Evolutionary conservation across 345 rosid genomes (phyloP).

Genomic region (Clarkia xantiana): DNA sequence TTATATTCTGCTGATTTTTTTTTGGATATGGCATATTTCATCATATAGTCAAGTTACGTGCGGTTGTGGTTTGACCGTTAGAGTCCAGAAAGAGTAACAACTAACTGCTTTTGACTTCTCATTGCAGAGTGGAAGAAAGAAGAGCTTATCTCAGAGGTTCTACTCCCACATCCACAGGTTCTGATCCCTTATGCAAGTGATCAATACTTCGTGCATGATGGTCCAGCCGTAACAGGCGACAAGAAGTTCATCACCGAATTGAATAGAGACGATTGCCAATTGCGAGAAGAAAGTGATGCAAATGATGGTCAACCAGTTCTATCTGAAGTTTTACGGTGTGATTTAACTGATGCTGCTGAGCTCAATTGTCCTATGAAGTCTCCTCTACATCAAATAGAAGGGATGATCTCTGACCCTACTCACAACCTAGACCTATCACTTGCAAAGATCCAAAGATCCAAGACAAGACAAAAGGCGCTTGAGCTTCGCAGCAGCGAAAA

Average conservation of each 20-base stretch:
- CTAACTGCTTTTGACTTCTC: slow-evolving; percentile 1
- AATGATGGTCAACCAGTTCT: neutral
- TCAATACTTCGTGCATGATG: slow-evolving; percentile 20
- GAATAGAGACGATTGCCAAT: slow-evolving; percentile 9
- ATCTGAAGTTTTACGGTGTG: slow-evolving; percentile 8
- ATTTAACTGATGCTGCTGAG: slow-evolving; percentile 18
- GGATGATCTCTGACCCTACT: slow-evolving; percentile 14
- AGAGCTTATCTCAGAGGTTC: slow-evolving; percentile 53
- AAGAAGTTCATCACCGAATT: slow-evolving; percentile 14
- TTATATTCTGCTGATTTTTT: too few relatives aligned
- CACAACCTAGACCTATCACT: slow-evolving; percentile 30
- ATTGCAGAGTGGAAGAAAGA: slow-evolving; percentile 54
- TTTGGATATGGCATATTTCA: neutral
- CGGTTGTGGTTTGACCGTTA: too few relatives aligned
- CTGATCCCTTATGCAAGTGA: slow-evolving; percentile 21
- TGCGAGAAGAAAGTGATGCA: slow-evolving; percentile 12
- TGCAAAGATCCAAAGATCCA: slow-evolving; percentile 59
- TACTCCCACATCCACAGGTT: slow-evolving; percentile 30
- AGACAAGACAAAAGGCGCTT: slow-evolving; percentile 56
- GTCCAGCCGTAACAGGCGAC: slow-evolving; percentile 18
- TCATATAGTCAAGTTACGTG: neutral
- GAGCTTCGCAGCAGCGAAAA: slow-evolving; percentile 53
- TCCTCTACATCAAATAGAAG: slow-evolving; percentile 27
- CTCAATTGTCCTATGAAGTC: slow-evolving; percentile 22
- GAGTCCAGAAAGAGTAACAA: neutral